Conservation (phyloP, 257 asterid genomes). For the Pogostemon cablin region DNA sequence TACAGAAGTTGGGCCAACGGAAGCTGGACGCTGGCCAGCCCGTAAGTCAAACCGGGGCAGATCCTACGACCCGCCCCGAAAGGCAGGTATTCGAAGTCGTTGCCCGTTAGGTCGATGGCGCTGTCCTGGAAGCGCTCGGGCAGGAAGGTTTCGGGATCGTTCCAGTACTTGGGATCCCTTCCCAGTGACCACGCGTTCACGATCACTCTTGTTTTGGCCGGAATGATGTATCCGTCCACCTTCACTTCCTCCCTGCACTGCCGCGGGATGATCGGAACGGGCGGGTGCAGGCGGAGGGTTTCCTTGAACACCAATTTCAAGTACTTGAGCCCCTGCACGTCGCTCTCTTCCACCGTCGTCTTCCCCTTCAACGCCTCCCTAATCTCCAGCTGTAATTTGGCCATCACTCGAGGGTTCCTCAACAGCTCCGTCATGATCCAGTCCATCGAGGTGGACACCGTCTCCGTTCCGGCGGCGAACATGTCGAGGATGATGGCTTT, state of each 20-base stretch:
- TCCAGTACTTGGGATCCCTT: slow-evolving; percentile 40
- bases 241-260: slow-evolving; percentile 35
- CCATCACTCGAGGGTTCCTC: slow-evolving; percentile 17
- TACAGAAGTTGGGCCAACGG: background rate
- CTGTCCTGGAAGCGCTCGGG: slow-evolving; percentile 38
- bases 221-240: slow-evolving; percentile 36
- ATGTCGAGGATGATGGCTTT: slow-evolving; percentile 33
- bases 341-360: slow-evolving; percentile 19
- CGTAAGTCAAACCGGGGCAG: background rate
- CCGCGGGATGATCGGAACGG: slow-evolving; percentile 37
- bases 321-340: slow-evolving; percentile 29
- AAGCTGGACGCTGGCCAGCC: background rate
- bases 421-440: slow-evolving; percentile 45
- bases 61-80: slow-evolving; percentile 22
- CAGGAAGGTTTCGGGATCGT: slow-evolving; percentile 31
- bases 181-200: slow-evolving; percentile 39
- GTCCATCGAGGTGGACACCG: slow-evolving; percentile 30
- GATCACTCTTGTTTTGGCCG: slow-evolving; percentile 27
- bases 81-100: slow-evolving; percentile 33
- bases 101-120: slow-evolving; percentile 29
- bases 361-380: slow-evolving; percentile 4
- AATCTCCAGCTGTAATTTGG: background rate
- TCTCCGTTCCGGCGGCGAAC: slow-evolving; percentile 26
- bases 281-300: slow-evolving; percentile 40
- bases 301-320: slow-evolving; percentile 35